phyloP scores from a whole-genome alignment of 495 filamentous ascomycete species.

The Penicillium fimorum region DNA sequence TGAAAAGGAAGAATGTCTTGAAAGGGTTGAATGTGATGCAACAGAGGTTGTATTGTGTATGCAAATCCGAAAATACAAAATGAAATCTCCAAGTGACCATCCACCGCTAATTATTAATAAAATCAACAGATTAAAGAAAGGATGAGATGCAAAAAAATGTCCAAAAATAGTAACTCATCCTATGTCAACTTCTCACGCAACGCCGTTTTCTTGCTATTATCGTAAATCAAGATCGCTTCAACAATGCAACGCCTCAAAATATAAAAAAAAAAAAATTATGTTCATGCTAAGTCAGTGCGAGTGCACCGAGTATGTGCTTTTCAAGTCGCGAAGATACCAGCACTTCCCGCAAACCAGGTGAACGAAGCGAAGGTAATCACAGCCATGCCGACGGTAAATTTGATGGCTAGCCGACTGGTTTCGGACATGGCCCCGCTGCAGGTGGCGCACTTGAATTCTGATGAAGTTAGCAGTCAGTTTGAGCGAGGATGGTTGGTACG shows the following conservation, averaged over 20 bases:
- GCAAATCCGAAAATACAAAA: conserved; percentile 13
- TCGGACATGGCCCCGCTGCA: conserved; percentile 69
- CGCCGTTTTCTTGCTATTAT: conserved; percentile 35
- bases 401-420: conserved; percentile 64
- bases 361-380: conserved; percentile 76
- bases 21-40: background rate
- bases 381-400: conserved; percentile 72
- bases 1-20: background rate
- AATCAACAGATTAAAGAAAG: conserved; percentile 6
- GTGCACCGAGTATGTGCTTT: background rate
- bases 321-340: conserved; percentile 54
- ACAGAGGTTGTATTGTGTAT: conserved; percentile 2
- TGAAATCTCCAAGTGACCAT: background rate
- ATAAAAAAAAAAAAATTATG: conserved; percentile 17
- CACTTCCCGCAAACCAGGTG: conserved; percentile 79
- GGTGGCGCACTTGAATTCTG: conserved; percentile 61
- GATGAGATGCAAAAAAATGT: conserved; percentile 10
- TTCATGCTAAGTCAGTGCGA: conserved; percentile 21
- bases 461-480: conserved; percentile 19
- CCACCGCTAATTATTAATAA: background rate
- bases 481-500: background rate
- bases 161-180: conserved; percentile 7
- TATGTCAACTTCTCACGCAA: conserved; percentile 23
- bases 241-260: conserved; percentile 20
- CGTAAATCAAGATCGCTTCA: conserved; percentile 26